Evolutionary conservation across 2,329 filamentous ascomycete genomes (phyloP), one percentile per base, ranked within the genome.

Genomic region (Penicillium brevicompactum): DNA sequence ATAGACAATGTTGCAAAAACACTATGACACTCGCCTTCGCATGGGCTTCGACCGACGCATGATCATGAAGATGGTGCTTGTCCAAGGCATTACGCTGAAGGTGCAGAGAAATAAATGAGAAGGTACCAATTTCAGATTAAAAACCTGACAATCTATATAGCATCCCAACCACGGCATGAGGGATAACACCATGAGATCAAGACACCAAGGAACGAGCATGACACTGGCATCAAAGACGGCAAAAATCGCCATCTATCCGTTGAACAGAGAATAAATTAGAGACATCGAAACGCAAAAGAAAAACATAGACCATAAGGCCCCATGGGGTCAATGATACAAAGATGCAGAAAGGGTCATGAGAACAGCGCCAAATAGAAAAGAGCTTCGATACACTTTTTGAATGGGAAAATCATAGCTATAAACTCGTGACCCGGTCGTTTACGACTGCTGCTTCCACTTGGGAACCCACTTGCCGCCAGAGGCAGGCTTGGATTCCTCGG

Each of bases 381-480:
- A 61, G 53, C 57, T 54, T 61, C 55, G 57, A 59, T 57, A 63
- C 56, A 66, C 62, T 66, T 66, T 65, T 65, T 64, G 49, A 57
- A 59, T 55, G 57, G 58, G 62, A 59, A 65, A 61, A 59, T 55
- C 51, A 51, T 49, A 55, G 42, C 48, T 43, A 57, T 60, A 55
- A 52, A 57, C 56, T 49, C n/a, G 42, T 51, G 47, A 51, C 18
- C 32, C 45, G 62, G 53, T 46, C 56, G 57, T 46, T 67, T 70
- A 71, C 57, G 72, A 69, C 62, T 73, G 68, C 60, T 71, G 71
- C 65, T 70, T 74, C 69, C 68, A 74, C 46, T 65, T 64, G 31
- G 72, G 72, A 14, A 74, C 71, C 72, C 72, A 75, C 59, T 69
- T 72, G 51, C 63, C 61, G 34, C 63, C 61, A 46, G 55, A 47